Evolutionary conservation across 2,329 filamentous ascomycete species (phyloP).

Genomic region (Colletotrichum tropicale): DNA sequence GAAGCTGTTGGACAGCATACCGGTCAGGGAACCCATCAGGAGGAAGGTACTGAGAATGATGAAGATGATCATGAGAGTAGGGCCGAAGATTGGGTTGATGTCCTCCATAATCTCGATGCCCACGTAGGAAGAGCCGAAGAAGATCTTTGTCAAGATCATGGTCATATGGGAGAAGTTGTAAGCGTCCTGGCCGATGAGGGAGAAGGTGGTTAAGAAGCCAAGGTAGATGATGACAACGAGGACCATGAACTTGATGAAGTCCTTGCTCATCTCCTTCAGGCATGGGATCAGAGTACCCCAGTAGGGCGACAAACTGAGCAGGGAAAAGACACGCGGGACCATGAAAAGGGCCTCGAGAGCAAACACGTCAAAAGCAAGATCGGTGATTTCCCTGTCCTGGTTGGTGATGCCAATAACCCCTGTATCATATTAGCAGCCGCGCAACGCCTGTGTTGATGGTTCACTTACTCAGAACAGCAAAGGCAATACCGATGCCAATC

Average conservation of each 20-base stretch:
- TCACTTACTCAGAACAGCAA: conserved; percentile 73
- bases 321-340: conserved; percentile 85
- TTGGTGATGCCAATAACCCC: conserved; percentile 71
- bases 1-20: conserved; percentile 79
- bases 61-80: conserved; percentile 73
- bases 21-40: conserved; percentile 78
- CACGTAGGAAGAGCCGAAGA: conserved; percentile 77
- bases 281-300: conserved; percentile 91
- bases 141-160: conserved; percentile 79
- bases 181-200: conserved; percentile 73
- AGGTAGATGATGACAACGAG: conserved; percentile 83
- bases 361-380: conserved; percentile 86
- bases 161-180: conserved; percentile 73
- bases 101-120: conserved; percentile 73
- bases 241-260: conserved; percentile 85
- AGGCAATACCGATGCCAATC: conserved; percentile 73
- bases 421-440: conserved; percentile 32
- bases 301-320: conserved; percentile 86
- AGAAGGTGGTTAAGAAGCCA: conserved; percentile 88
- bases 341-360: conserved; percentile 89
- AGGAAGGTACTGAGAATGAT: conserved; percentile 79
- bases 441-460: not conserved
- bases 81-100: conserved; percentile 63
- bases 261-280: conserved; percentile 92
- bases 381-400: conserved; percentile 66